phyloP scores from a whole-genome alignment of 2,329 filamentous ascomycete species.

The Chaetoscypha palmicola region DNA sequence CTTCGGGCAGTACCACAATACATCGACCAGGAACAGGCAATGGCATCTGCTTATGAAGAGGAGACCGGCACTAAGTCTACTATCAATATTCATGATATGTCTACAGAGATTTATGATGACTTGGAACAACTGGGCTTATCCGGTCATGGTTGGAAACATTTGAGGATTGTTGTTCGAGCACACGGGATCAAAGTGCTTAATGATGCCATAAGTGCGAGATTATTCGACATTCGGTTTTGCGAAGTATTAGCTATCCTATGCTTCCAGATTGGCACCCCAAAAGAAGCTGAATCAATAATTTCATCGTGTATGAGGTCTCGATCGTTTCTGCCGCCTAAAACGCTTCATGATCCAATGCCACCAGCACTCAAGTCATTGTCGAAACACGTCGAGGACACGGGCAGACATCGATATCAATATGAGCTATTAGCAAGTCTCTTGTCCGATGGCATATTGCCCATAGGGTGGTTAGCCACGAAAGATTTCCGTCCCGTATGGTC shows the following conservation, averaged over 20 bases:
- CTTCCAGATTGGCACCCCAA: constrained; percentile 29
- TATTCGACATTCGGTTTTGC: constrained; percentile 37
- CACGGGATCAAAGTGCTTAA: constrained; percentile 40
- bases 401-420: constrained; percentile 32
- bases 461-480: constrained; percentile 39
- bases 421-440: constrained; percentile 35
- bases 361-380: constrained; percentile 32
- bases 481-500: constrained; percentile 39
- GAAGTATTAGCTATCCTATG: constrained; percentile 38
- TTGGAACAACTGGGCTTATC: constrained; percentile 39
- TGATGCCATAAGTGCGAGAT: constrained; percentile 36
- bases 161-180: constrained; percentile 39
- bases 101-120: constrained; percentile 42
- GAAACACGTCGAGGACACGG: constrained; percentile 31
- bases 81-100: constrained; percentile 33
- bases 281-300: constrained; percentile 39
- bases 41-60: constrained; percentile 35
- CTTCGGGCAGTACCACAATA: constrained; percentile 42
- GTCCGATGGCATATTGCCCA: constrained; percentile 31
- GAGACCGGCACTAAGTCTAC: constrained; percentile 32
- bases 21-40: constrained; percentile 39
- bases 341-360: constrained; percentile 26
- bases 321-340: constrained; percentile 33
- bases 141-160: constrained; percentile 39
- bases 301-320: constrained; percentile 30